Conservation (phyloP, 2,329 filamentous ascomycete species). For the Cladophialophora yegresii region DNA sequence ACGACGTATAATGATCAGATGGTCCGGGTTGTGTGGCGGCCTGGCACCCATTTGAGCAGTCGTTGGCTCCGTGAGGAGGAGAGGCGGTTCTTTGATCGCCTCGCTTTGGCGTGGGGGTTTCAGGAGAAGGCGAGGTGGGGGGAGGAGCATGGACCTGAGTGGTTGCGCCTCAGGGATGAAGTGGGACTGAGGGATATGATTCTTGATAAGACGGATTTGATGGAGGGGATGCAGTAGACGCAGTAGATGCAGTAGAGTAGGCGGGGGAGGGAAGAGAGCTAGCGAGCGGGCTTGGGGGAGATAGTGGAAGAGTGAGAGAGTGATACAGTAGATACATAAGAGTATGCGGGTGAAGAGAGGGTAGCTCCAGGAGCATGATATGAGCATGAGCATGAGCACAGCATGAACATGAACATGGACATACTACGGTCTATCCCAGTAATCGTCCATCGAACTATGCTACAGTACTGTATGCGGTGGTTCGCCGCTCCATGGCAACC, state of each 20-base stretch:
- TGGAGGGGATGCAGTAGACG: constrained; percentile 86
- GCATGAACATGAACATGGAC: too few relatives aligned
- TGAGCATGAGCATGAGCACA: neutral
- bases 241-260: neutral
- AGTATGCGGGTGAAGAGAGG: neutral
- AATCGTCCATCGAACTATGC: too few relatives aligned
- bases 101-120: constrained; percentile 91
- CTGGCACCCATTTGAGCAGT: constrained; percentile 75
- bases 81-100: constrained; percentile 78
- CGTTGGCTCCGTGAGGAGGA: constrained; percentile 91
- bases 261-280: too few relatives aligned
- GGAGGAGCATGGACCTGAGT: constrained; percentile 88
- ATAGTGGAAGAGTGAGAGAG: too few relatives aligned
- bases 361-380: neutral
- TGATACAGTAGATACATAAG: too few relatives aligned
- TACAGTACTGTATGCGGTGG: too few relatives aligned
- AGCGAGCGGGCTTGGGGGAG: too few relatives aligned
- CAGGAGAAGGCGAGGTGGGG: constrained; percentile 76
- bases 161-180: constrained; percentile 82
- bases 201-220: constrained; percentile 81
- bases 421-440: too few relatives aligned
- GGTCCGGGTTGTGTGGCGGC: constrained; percentile 86
- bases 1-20: constrained; percentile 93
- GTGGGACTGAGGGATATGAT: constrained; percentile 83
- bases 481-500: too few relatives aligned